These are phyloP conservation scores for Aspergillus affinis DNA, from an alignment of 495 filamentous ascomycete species.

Conservation along the genomic window DNA sequence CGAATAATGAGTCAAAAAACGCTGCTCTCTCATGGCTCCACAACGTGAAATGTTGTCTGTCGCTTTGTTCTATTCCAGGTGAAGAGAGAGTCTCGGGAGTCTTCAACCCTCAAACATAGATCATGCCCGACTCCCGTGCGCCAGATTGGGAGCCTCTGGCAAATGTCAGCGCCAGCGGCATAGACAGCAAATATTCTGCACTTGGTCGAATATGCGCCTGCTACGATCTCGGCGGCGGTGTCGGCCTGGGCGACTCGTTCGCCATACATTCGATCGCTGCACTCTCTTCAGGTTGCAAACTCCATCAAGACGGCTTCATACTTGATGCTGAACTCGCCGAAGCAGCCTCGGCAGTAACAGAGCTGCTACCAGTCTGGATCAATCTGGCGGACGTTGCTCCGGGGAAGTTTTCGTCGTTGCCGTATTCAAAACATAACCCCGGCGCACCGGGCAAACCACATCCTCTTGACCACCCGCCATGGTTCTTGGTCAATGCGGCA, in stretches of 20 bases:
- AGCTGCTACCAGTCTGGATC: not conserved
- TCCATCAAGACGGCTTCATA: not conserved
- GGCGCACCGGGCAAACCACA: not conserved
- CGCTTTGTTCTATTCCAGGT: not conserved
- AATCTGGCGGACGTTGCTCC: not conserved
- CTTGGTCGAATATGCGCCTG: not conserved
- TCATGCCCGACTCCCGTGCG: not conserved
- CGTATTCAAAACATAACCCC: not conserved
- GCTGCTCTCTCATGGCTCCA: not conserved
- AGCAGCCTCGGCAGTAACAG: not conserved
- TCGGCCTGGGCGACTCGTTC: not conserved
- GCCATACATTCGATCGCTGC: not conserved
- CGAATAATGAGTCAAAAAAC: not conserved
- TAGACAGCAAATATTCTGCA: not conserved
- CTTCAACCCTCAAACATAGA: not conserved
- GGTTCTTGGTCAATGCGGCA: constrained; percentile 23
- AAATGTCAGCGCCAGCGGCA: not conserved
- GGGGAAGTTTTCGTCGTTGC: not conserved
- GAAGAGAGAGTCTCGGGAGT: not conserved
- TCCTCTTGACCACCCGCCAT: constrained; percentile 9
- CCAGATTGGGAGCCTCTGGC: not conserved
- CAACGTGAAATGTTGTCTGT: not conserved
- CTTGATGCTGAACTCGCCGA: not conserved
- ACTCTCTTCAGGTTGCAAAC: not conserved
- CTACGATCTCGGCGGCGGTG: not conserved